phyloP scores from a whole-genome alignment of 2,329 filamentous ascomycete species.

The Penicillium sp. region DNA sequence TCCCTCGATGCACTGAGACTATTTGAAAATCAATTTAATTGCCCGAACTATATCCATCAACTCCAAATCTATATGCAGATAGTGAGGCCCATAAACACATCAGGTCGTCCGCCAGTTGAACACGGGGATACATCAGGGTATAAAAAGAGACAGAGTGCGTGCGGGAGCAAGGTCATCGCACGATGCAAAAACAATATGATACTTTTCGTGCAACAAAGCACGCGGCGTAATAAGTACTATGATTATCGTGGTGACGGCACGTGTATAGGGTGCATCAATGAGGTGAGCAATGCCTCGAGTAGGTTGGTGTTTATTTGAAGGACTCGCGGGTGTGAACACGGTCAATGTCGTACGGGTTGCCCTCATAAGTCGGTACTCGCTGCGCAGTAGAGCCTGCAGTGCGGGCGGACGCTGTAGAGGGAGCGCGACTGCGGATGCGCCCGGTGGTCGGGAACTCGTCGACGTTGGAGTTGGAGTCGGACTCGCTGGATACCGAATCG shows the following conservation, averaged over 20 bases:
- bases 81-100: constrained; percentile 16
- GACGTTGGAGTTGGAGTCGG: constrained; percentile 23
- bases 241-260: constrained; percentile 11
- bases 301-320: constrained; percentile 24
- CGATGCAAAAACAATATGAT: constrained; percentile 7
- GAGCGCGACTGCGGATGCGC: constrained; percentile 27
- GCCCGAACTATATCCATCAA: constrained; percentile 5
- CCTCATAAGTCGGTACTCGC: constrained; percentile 40
- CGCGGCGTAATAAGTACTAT: constrained; percentile 10
- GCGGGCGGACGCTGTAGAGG: constrained; percentile 29
- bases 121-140: constrained; percentile 12
- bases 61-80: constrained; percentile 17
- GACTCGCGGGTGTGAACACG: constrained; percentile 44
- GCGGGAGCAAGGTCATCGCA: constrained; percentile 1
- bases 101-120: constrained; percentile 2
- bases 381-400: constrained; percentile 22
- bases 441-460: constrained; percentile 19
- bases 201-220: neutral
- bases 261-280: neutral
- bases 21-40: constrained; percentile 4
- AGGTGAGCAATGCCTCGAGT: constrained; percentile 6
- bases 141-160: constrained; percentile 9
- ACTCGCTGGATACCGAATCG: constrained; percentile 25
- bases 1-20: too few species aligned
- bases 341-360: constrained; percentile 46